phyloP scores from a whole-genome alignment of 2,329 filamentous ascomycete genomes.

The Xylariaceae sp. region DNA sequence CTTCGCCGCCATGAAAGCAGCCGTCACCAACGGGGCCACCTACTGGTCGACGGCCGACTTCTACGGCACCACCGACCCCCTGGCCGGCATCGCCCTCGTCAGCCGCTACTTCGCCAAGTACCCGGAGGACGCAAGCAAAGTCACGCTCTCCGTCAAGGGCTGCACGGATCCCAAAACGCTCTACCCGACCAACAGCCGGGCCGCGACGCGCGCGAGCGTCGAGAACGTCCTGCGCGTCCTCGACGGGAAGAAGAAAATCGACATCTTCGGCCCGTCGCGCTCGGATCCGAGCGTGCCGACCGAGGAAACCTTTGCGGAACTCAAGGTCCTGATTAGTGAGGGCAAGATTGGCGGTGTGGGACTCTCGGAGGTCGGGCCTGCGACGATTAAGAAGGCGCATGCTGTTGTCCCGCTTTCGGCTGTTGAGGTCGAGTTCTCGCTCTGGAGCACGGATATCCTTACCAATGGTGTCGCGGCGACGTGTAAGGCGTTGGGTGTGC shows the following conservation, averaged over 20 bases:
- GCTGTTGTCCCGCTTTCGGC: constrained; percentile 54
- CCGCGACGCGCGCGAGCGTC: constrained; percentile 39
- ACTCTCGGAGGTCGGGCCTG: constrained; percentile 31
- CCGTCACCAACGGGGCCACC: constrained; percentile 31
- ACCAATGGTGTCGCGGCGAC: constrained; percentile 45
- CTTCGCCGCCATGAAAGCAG: constrained; percentile 42
- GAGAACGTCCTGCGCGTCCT: constrained; percentile 41
- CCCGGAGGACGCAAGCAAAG: constrained; percentile 43
- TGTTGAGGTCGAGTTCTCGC: constrained; percentile 35
- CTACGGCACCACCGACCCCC: constrained; percentile 39
- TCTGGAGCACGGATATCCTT: constrained; percentile 51
- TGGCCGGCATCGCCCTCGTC: constrained; percentile 37
- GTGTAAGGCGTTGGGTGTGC: constrained; percentile 52
- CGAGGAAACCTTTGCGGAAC: constrained; percentile 29
- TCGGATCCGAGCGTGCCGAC: constrained; percentile 37
- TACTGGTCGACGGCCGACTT: constrained; percentile 36
- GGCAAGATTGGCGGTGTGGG: constrained; percentile 31
- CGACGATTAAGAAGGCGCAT: constrained; percentile 38
- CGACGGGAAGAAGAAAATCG: constrained; percentile 42
- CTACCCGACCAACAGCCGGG: constrained; percentile 36
- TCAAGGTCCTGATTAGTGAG: constrained; percentile 29
- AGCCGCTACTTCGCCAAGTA: constrained; percentile 47
- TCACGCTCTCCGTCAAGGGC: constrained; percentile 47
- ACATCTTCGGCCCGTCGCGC: constrained; percentile 45
- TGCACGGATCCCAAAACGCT: constrained; percentile 34